Evolutionary conservation across 225 moss, liverwort and hornwort genomes (phyloP), one percentile per base, ranked within the genome.

Genomic region (Ulota crispa): DNA sequence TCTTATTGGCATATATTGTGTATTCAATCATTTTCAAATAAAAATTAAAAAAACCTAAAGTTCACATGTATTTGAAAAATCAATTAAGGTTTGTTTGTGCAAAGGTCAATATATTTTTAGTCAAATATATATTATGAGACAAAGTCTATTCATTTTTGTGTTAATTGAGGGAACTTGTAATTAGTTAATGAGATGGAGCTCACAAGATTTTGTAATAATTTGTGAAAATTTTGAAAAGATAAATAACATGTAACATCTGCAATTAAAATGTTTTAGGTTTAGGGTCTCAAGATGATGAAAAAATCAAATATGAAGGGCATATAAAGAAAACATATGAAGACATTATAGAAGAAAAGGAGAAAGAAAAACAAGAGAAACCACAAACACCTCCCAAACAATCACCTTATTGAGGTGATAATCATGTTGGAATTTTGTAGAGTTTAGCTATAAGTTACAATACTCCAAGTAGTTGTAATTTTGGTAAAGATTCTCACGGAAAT

Each of bases 281-380:
- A 10, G 12, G 19, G 0, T 71, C 36, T 10, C 2, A 77, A 63
- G 67, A 72, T 6, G 28, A 83, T 21, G 52, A 60, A 83, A 18
- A 47, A 1, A 60, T 80, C 1, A 61, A 77, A 16, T 77, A 60
- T 13, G 7, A 23, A 6, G 54, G 72, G 4, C 53, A 68, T 15
- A 80, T 18, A 16, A 67, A 66, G 9, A 61, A 54, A 77, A 72
- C 6, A 2, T 68, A 28, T 55, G 28, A 83, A 67, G 80, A 80
- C 10, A 41, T 83, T 2, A 0, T 43, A 0, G 63, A 61, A 34
- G 64, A 55, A 53, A 61, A 61, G 26, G 1, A 70, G 23, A 42
- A 73, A 32, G 1, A 70, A 28, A 42, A 73, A 18, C 23, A 62
- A 43, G 47, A 2, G 0, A 56, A 55, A 7, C 28, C 37, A 2